Conservation (phyloP, 371 early-diverging fungal genomes). For the Mucor saturninus region DNA sequence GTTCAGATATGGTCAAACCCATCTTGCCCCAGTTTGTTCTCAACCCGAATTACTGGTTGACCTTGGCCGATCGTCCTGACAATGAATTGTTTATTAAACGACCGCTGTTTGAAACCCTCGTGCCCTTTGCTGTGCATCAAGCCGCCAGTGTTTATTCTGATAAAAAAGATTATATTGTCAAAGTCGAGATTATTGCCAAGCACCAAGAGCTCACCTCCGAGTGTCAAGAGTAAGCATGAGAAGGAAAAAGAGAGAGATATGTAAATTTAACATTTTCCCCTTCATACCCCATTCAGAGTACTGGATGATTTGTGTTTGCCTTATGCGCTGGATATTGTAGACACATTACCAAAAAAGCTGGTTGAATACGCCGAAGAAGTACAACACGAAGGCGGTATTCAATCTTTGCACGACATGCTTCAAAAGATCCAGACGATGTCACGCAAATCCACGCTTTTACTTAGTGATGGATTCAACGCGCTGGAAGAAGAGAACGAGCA, state of each 20-base stretch:
- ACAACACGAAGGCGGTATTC: slow-evolving; percentile 71
- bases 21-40: slow-evolving; percentile 44
- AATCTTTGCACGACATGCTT: slow-evolving; percentile 65
- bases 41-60: slow-evolving; percentile 40
- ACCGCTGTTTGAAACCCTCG: slow-evolving; percentile 82
- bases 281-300: slow-evolving; percentile 13
- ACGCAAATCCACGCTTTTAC: slow-evolving; percentile 47
- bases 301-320: slow-evolving; percentile 32
- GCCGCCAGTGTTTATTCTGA: slow-evolving; percentile 82
- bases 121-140: slow-evolving; percentile 91
- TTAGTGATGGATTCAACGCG: slow-evolving; percentile 70
- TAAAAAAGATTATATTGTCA: slow-evolving; percentile 73
- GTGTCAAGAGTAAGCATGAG: slow-evolving; percentile 52
- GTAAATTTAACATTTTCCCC: background rate
- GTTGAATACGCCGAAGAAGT: slow-evolving; percentile 75
- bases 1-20: slow-evolving; percentile 79
- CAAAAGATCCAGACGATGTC: slow-evolving; percentile 63
- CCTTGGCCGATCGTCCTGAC: slow-evolving; percentile 28
- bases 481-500: slow-evolving; percentile 77
- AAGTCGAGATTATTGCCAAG: slow-evolving; percentile 62
- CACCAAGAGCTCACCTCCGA: slow-evolving; percentile 67
- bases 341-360: slow-evolving; percentile 69
- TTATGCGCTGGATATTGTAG: slow-evolving; percentile 45
- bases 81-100: slow-evolving; percentile 54
- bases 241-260: background rate